Base-by-base conservation (phyloP, 345 rosid species). In the Citrus mangshanensis region DNA sequence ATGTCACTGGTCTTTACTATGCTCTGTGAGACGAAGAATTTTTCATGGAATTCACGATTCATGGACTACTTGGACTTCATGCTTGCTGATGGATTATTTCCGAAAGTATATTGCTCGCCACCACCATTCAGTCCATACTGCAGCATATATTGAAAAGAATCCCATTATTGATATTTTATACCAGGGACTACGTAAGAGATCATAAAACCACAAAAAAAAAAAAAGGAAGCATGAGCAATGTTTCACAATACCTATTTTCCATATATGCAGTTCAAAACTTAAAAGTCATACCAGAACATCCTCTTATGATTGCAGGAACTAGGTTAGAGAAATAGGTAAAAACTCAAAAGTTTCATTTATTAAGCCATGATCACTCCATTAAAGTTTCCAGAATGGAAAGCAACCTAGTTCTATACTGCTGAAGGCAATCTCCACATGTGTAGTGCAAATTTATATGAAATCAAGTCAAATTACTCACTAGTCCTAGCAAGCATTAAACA, bases 101-200 rank as follows among this genome's bases (percentile, higher is more conserved):
- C 65, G 7, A 60, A 74, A 66, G 60, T 72, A n/a, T 79, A 72
- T 74, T 82, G 81, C 58, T 54, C 58, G 25, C 85, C 87, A 27
- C 77, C 76, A 69, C 59, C 85, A 77, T 86, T 87, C 81, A 91
- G 46, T 14, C 94, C 92, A 56, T 91, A 91, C 94, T 89, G 90
- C 86, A 78, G 9, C 28, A 79, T 73, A 30, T 73, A 64, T 56
- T 72, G 55, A 37, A 18, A 51, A 32, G 32, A 79, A 78, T 1
- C 30, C 28, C 63, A 61, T 77, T 51, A 60, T 80, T 61, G 55
- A 19, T 46, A 22, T 51, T 51, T 25, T 74, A 35, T 49, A 21
- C 4, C n/a, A 68, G 28, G 55, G 22, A 70, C 38, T 25, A 34
- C 27, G 2, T 54, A 22, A 55, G 46, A 55, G 56, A 71, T 30